Conservation (phyloP, 441 rosid species). For the Capsella rubella region DNA sequence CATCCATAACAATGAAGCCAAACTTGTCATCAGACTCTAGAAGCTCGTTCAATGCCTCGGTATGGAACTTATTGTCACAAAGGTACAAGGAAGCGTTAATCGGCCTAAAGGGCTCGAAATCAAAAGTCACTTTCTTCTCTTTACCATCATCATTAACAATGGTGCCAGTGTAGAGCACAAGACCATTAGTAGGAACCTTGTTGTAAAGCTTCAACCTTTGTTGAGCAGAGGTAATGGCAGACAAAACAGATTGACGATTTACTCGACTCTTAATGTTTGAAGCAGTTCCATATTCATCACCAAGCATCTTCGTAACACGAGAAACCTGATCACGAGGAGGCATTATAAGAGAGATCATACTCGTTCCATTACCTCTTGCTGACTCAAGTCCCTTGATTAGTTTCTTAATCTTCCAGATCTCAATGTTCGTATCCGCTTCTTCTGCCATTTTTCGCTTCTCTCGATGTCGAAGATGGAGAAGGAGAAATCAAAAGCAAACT, state of each 20-base stretch:
- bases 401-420: conserved; percentile 92
- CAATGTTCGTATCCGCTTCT: conserved; percentile 82
- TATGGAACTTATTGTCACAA: conserved; percentile 88
- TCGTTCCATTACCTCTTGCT: conserved; percentile 87
- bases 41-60: conserved; percentile 84
- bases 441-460: conserved; percentile 63
- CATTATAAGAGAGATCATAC: conserved; percentile 95
- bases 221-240: conserved; percentile 91
- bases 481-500: conserved; percentile 17
- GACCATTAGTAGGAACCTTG: conserved; percentile 88
- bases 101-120: conserved; percentile 91
- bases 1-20: conserved; percentile 89
- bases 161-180: conserved; percentile 92
- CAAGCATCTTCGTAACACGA: conserved; percentile 93
- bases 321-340: conserved; percentile 87
- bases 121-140: conserved; percentile 91
- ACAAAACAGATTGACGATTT: conserved; percentile 87
- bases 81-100: conserved; percentile 84
- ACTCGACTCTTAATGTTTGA: conserved; percentile 94
- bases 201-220: conserved; percentile 89
- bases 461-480: conserved; percentile 24
- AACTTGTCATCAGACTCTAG: conserved; percentile 61
- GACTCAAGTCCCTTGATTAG: conserved; percentile 82
- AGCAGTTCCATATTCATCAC: conserved; percentile 91
- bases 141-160: conserved; percentile 88